Base-by-base conservation (phyloP, 768 basidiomycete species). In the Pholiota molesta region DNA sequence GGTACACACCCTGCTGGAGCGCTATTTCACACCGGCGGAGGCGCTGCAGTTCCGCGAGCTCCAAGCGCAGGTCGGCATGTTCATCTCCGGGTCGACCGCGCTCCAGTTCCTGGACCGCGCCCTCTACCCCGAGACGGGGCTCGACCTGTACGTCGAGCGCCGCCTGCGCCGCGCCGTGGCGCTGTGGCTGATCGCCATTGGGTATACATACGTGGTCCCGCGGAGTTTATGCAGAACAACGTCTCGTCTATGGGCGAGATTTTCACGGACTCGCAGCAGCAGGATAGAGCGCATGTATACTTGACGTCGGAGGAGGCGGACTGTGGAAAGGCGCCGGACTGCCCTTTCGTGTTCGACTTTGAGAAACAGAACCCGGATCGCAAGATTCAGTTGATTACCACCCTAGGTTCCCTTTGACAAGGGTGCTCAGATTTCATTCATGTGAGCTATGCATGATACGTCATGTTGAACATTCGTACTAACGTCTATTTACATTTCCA, bases 41-140 rank as follows among this genome's bases (percentile, higher is more conserved):
- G 49, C 59, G 5, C 52, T 51, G 29, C 16, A n/a, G n/a, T 64
- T 66, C 28, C 60, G 66, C 13, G 57, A 56, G 21, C 47, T 64
- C 7, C 66, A 66, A n/a, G 55, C 55, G 13, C 31, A 26, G 40
- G 52, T 49, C 1, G 52, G 54, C 8, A 60, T 60, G 56, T 58
- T 66, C 35, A 60, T 66, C 17, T 66, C 66, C 13, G 66, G 66
- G 11, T 66, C 66, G 0, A 60, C 60, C 0, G 63, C 63, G 5
- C 40, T 66, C 21, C 63, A 62, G 8, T 62, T 66, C 52, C 61
- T 66, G 23, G 58, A 66, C 33, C 63, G 63, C n/a, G 52, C 56
- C 23, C 16, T 26, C 1, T 57, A 57, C 19, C 37, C 37, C n/a
- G 42, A 29, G 13, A 40, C 56, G 21, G 56, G 42, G 5, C 56